These are phyloP conservation scores for Zopfia rhizophila DNA, from an alignment of 2,329 filamentous ascomycete genomes.

Conservation along the genomic window DNA sequence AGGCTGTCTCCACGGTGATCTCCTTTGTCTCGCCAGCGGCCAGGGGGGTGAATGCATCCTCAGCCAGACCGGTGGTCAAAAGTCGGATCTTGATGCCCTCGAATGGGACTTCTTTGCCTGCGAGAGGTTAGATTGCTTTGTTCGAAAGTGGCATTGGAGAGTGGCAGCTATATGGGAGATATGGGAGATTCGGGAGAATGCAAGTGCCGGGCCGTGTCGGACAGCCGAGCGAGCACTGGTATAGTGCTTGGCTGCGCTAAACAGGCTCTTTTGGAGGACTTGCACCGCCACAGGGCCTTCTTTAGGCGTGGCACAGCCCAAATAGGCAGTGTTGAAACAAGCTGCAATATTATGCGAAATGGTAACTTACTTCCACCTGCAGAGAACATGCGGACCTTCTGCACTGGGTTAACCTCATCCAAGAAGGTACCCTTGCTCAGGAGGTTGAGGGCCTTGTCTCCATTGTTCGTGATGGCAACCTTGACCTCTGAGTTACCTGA, in stretches of 20 bases:
- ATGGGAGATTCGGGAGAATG: constrained; percentile 1
- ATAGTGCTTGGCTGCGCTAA: neutral
- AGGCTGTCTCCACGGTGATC: constrained; percentile 65
- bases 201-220: constrained; percentile 2
- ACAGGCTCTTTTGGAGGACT: neutral
- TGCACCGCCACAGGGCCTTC: constrained; percentile 4
- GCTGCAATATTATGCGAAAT: neutral
- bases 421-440: constrained; percentile 66
- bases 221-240: too few relatives aligned
- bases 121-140: constrained; percentile 10
- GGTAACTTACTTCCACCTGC: constrained; percentile 52
- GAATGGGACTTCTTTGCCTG: constrained; percentile 60
- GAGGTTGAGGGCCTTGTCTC: constrained; percentile 61
- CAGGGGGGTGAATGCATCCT: constrained; percentile 64
- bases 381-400: constrained; percentile 64
- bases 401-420: constrained; percentile 59
- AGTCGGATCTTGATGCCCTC: constrained; percentile 65
- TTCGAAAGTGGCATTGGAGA: neutral
- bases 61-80: constrained; percentile 55
- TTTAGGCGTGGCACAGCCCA: constrained; percentile 5
- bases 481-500: constrained; percentile 65
- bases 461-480: constrained; percentile 65
- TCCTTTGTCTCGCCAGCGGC: constrained; percentile 60
- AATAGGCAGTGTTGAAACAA: neutral
- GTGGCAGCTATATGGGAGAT: neutral